Base-by-base conservation (phyloP, 129 eudicot genomes). In the Tagetes erecta region DNA sequence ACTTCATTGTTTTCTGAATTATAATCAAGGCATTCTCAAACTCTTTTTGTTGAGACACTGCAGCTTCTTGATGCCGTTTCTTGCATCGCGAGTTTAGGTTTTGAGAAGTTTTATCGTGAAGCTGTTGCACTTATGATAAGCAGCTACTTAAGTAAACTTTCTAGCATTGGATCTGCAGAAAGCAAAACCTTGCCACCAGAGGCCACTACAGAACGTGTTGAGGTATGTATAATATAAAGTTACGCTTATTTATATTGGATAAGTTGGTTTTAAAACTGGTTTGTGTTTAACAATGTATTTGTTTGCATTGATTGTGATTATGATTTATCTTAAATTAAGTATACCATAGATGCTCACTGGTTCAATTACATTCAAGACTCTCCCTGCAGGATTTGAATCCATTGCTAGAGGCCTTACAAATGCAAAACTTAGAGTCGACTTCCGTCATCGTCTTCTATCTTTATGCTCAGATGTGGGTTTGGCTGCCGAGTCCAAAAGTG, bases 41-140 rank as follows among this genome's bases (percentile, higher is more conserved):
- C 83, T 80, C 42, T 40, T 73, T 84, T 79, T 84, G 76, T 81
- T 87, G 88, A 77, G 76, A 70, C 64, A 78, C 79, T 95, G 90
- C 99, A 95, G 99, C 96, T 95, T 88, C 96, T 95, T 87, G 99
- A 95, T 91, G 99, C 99, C 81, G 91, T 95, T 83, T 85, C 99
- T 95, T 87, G 95, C 84, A 73, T 95, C 86, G 99, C 99, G 79
- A 89, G 99, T 77, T 91, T 95, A 87, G 99, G 99, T 73, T 95
- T 87, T 76, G 97, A 95, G 83, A 91, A 91, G 74, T 88, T 97
- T n/a, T 95, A 88, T 66, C 97, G 99, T 75, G 99, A 95, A 91
- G 92, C 86, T 73, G 92, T 91, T 78, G 99, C 91, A 84, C 83
- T 95, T 79, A 76, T 95, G 92, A 91, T 87, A 74, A 83, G 97